Evolutionary conservation across 805 yeast genomes (phyloP).

Genomic region (Teunomyces aglyptinius): DNA sequence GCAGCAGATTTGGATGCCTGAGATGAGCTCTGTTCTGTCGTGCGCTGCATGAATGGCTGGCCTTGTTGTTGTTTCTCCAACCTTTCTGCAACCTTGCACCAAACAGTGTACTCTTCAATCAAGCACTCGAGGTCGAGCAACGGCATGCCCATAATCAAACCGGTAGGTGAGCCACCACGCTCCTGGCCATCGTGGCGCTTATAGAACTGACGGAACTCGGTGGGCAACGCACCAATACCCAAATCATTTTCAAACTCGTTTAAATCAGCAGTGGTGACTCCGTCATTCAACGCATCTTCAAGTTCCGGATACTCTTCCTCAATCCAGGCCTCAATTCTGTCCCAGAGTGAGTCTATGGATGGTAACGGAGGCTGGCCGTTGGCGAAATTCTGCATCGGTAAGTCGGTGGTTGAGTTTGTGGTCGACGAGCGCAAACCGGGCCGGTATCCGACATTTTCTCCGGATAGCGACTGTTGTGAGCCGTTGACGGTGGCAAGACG

Average conservation of each 20-base stretch:
- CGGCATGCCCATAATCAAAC: slow-evolving; percentile 42
- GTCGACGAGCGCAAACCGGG: slow-evolving; percentile 45
- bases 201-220: slow-evolving; percentile 44
- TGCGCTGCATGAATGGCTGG: slow-evolving; percentile 18
- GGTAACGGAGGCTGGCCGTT: slow-evolving; percentile 53
- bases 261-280: slow-evolving; percentile 45
- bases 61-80: slow-evolving; percentile 36
- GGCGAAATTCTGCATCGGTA: slow-evolving; percentile 26
- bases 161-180: slow-evolving; percentile 46
- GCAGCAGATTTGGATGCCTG: slow-evolving; percentile 14
- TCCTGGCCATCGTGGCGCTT: slow-evolving; percentile 47
- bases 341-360: slow-evolving; percentile 41
- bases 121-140: slow-evolving; percentile 43
- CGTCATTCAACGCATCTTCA: slow-evolving; percentile 41
- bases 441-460: slow-evolving; percentile 32
- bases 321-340: slow-evolving; percentile 40
- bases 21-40: slow-evolving; percentile 18
- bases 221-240: slow-evolving; percentile 42
- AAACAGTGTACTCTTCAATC: slow-evolving; percentile 39
- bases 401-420: slow-evolving; percentile 36
- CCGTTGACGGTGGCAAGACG: slow-evolving; percentile 21
- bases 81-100: slow-evolving; percentile 42
- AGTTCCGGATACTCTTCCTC: slow-evolving; percentile 48
- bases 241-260: slow-evolving; percentile 47
- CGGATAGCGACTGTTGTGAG: slow-evolving; percentile 29